Evolutionary conservation across 192 early-diverging fungal species (phyloP).

Genomic region (Thamnidium elegans): DNA sequence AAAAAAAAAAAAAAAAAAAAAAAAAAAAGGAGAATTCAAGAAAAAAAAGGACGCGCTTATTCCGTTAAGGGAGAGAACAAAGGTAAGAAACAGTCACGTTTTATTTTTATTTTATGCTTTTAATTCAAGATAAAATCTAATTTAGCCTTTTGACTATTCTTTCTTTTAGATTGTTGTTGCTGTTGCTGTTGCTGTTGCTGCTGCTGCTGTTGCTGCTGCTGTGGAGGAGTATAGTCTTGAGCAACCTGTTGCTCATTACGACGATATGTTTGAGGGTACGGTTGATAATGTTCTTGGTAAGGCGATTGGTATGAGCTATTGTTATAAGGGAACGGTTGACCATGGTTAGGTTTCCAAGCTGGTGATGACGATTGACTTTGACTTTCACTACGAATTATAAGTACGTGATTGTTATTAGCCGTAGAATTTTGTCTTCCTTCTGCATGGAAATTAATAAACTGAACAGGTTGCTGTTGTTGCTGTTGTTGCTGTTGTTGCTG

Average conservation of each 20-base stretch:
- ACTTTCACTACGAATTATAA: background rate
- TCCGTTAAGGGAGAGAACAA: background rate
- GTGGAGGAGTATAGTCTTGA: background rate
- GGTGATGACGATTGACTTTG: background rate
- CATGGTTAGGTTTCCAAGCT: background rate
- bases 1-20: too few relatives aligned
- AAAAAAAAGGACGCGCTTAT: too few relatives aligned
- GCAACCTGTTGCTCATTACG: background rate
- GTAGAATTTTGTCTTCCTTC: background rate
- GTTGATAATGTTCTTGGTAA: background rate
- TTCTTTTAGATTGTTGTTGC: constrained; percentile 2
- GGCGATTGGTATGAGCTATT: background rate
- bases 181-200: background rate
- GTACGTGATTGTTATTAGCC: background rate
- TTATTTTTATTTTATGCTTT: background rate
- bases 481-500: background rate
- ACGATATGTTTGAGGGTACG: background rate
- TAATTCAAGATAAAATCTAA: constrained; percentile 17
- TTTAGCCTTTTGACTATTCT: constrained; percentile 15
- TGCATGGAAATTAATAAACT: constrained; percentile 10
- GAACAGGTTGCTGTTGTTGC: background rate
- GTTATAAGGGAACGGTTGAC: background rate
- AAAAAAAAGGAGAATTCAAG: too few relatives aligned
- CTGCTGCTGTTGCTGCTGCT: background rate
- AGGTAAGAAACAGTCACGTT: background rate